Conservation (phyloP, 345 rosid genomes). For the Brassica juncea region DNA sequence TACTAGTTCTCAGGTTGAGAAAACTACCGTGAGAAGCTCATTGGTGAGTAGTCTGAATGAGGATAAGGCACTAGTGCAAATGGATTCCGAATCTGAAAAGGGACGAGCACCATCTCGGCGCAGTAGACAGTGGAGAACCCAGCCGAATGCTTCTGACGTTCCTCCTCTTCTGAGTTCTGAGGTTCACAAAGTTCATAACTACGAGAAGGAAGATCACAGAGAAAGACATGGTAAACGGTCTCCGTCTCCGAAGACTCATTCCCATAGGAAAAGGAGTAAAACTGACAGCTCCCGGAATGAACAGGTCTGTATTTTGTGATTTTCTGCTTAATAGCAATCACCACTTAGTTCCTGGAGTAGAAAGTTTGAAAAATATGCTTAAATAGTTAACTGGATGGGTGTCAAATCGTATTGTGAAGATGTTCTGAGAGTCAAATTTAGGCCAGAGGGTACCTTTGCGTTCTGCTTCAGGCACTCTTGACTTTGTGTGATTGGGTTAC, state of each 20-base stretch:
- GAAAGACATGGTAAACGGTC: constrained; percentile 49
- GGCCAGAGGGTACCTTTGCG: constrained; percentile 10
- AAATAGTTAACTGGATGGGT: constrained; percentile 18
- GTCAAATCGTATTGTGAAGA: constrained; percentile 17
- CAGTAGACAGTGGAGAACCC: constrained; percentile 70
- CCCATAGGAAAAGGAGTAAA: constrained; percentile 61
- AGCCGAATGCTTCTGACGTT: constrained; percentile 48
- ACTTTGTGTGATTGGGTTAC: background rate
- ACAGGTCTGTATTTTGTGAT: constrained; percentile 54
- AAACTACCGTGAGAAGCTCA: constrained; percentile 39
- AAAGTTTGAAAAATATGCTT: background rate
- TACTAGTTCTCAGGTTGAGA: constrained; percentile 39
- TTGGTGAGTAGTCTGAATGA: constrained; percentile 40
- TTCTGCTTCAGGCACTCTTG: background rate
- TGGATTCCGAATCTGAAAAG: constrained; percentile 52
- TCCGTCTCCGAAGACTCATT: constrained; percentile 49
- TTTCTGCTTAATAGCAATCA: background rate
- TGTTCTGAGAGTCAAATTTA: background rate
- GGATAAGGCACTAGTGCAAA: constrained; percentile 32
- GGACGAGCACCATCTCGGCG: constrained; percentile 53
- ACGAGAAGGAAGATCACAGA: constrained; percentile 49
- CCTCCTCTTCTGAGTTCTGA: constrained; percentile 72
- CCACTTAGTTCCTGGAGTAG: background rate
- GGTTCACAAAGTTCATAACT: constrained; percentile 45
- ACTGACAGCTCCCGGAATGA: constrained; percentile 49